These are phyloP conservation scores for Meira miltonrushii DNA, from an alignment of 1,284 basidiomycete species.

Conservation along the genomic window DNA sequence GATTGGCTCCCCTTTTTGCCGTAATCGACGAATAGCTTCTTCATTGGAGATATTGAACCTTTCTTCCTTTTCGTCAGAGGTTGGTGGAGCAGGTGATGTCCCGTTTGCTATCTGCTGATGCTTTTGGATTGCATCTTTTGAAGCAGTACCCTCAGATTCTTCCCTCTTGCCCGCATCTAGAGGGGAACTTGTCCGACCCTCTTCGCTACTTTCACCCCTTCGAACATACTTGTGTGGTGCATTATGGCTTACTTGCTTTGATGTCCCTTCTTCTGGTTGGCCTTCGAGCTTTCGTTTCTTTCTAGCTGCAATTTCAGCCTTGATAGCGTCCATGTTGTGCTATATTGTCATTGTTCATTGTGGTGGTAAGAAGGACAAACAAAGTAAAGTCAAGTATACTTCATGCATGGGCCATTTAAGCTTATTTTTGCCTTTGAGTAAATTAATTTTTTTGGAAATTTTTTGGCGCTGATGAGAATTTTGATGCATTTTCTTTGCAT, in stretches of 20 bases:
- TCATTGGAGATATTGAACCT: constrained; percentile 87
- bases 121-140: constrained; percentile 2
- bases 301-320: constrained; percentile 69
- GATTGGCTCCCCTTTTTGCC: constrained; percentile 87
- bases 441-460: no score
- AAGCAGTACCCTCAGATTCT: neutral
- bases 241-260: no score
- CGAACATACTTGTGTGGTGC: constrained; percentile 26
- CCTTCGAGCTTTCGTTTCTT: constrained; percentile 70
- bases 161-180: constrained; percentile 14
- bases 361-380: neutral
- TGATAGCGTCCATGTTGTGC: constrained; percentile 67
- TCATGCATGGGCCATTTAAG: no score
- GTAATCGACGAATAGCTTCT: constrained; percentile 80
- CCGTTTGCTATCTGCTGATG: neutral
- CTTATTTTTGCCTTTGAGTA: no score
- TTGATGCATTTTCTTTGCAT: no score
- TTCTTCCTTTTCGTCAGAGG: constrained; percentile 5
- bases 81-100: constrained; percentile 6
- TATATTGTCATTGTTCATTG: neutral
- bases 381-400: no score
- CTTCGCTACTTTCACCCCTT: constrained; percentile 38
- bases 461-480: no score
- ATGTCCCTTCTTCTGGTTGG: constrained; percentile 14
- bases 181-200: constrained; percentile 22